Base-by-base conservation (phyloP, 116 monocot species). In the Thalassia testudinum region DNA sequence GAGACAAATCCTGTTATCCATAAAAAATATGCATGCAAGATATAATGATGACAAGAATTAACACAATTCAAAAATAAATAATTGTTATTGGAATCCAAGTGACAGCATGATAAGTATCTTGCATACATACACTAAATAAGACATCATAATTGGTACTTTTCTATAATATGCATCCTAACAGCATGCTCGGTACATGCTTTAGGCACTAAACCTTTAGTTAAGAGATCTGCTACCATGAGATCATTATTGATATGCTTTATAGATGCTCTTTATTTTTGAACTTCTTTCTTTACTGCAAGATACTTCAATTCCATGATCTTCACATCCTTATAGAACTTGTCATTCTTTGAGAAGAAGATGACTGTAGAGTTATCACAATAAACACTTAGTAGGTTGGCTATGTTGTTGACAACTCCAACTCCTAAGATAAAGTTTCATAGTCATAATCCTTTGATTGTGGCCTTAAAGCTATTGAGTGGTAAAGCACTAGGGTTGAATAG, bases 261-360 rank as follows among this genome's bases (percentile, higher is more conserved):
- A 13, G 43, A 44, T 43, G 44, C 43, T 4, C 44, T 15, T 2
- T 25, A 17, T 12, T 44, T 58, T 24, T 58, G 5, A 13, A 44
- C 25, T 25, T 12, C 10, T 22, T 58, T 23, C 29, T 44, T 58
- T 2, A 58, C n/a, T 43, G 24, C 42, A 24, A 58, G n/a, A 43
- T 44, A 58, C 8, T 44, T 58, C n/a, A 58, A 37, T 42, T 45
- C 58, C 14, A 43, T 21, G 24, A 7, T 11, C 16, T 37, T 58
- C 22, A 1, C 4, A 43, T 22, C 21, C 10, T 0, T 21, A 4
- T 11, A 34, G 6, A 1, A 11, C 10, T 42, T 57, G 40, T 57
- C 29, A 7, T 57, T 37, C 24, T 20, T 40, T 10, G 42, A 57
- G 1, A 38, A 42, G n/a, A 57, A 21, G n/a, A 23, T n/a, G 21